Evolutionary conservation across 2,329 filamentous ascomycete genomes (phyloP).

Genomic region (Fusarium verrucosum): DNA sequence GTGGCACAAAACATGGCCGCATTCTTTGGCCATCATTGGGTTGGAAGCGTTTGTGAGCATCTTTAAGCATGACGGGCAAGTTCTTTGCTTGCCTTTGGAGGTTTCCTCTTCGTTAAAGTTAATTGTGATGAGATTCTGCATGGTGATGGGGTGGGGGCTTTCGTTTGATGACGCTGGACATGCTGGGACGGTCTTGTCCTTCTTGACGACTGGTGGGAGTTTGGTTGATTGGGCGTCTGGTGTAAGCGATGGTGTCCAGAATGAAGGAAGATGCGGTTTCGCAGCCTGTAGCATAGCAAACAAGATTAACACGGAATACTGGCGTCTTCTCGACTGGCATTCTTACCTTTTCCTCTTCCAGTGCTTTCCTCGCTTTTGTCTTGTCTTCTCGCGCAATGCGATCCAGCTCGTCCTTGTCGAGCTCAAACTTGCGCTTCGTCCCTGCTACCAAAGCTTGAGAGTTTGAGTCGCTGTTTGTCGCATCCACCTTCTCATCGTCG

Average conservation of each 20-base stretch:
- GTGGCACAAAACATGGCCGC: conserved; percentile 90
- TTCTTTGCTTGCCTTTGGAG: conserved; percentile 54
- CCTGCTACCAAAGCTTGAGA: conserved; percentile 32
- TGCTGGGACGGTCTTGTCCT: conserved; percentile 72
- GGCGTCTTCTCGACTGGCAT: neutral
- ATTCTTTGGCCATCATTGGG: conserved; percentile 84
- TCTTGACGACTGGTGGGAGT: conserved; percentile 66
- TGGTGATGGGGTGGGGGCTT: conserved; percentile 75
- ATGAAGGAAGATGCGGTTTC: conserved; percentile 79
- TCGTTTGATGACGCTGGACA: conserved; percentile 79
- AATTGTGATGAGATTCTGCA: conserved; percentile 80
- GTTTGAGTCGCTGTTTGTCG: conserved; percentile 6
- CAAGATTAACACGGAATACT: conserved; percentile 13
- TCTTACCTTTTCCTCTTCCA: conserved; percentile 76
- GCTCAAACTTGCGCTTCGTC: conserved; percentile 75
- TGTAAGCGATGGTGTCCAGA: conserved; percentile 91
- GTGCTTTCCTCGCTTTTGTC: conserved; percentile 72
- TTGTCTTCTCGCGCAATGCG: conserved; percentile 76
- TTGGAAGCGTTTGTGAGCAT: conserved; percentile 82
- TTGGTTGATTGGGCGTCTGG: conserved; percentile 61
- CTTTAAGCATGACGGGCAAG: conserved; percentile 90
- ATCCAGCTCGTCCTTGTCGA: conserved; percentile 80
- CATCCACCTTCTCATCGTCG: neutral
- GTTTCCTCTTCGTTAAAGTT: conserved; percentile 77
- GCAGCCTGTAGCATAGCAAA: conserved; percentile 57